Conservation (phyloP, 345 rosid species). For the Euphorbia pulcherrima region DNA sequence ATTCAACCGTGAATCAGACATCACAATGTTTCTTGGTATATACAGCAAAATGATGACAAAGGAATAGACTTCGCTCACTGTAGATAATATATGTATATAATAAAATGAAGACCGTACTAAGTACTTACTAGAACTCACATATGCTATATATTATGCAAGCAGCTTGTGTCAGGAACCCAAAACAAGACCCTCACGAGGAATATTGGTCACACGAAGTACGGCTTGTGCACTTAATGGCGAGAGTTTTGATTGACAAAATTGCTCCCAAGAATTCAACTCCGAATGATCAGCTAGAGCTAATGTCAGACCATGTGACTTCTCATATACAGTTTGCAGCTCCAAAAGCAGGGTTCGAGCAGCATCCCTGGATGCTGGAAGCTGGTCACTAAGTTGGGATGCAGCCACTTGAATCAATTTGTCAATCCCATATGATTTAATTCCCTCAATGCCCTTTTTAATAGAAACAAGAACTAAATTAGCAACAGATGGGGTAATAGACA, state of each 20-base stretch:
- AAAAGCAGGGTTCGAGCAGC: slow-evolving; percentile 82
- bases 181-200: slow-evolving; percentile 51
- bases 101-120: slow-evolving; percentile 11
- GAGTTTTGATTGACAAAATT: slow-evolving; percentile 76
- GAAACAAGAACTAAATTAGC: slow-evolving; percentile 7
- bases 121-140: slow-evolving; percentile 23
- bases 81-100: slow-evolving; percentile 21
- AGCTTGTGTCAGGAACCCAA: slow-evolving; percentile 42
- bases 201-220: slow-evolving; percentile 78
- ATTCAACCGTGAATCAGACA: slow-evolving; percentile 25
- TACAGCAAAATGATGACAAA: slow-evolving; percentile 34
- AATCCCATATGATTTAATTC: slow-evolving; percentile 73
- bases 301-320: slow-evolving; percentile 38
- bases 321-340: slow-evolving; percentile 70
- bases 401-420: slow-evolving; percentile 76
- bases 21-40: slow-evolving; percentile 31
- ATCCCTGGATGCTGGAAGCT: slow-evolving; percentile 93
- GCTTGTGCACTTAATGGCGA: slow-evolving; percentile 82
- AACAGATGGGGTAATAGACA: not conserved
- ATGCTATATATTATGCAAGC: not conserved
- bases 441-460: slow-evolving; percentile 68
- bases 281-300: slow-evolving; percentile 38
- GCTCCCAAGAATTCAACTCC: slow-evolving; percentile 65
- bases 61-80: slow-evolving; percentile 25
- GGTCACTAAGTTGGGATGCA: slow-evolving; percentile 86